Percentiles rank a stretch among this genome's conserved stretches.
These are phyloP conservation scores for Phytophthora sojae DNA, from an alignment of 352 stramenopile genomes.

Conservation along the genomic window DNA sequence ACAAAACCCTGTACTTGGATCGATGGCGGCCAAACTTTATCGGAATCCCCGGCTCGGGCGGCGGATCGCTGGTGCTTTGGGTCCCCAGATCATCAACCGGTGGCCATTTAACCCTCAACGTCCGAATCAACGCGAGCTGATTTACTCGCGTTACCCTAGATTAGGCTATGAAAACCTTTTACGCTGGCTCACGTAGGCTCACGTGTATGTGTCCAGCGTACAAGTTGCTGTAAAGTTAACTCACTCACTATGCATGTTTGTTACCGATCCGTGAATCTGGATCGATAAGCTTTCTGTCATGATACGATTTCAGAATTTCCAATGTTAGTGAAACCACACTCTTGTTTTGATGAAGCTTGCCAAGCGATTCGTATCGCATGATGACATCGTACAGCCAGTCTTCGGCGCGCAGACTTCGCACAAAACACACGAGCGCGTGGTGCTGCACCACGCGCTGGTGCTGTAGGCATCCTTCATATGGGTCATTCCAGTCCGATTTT, in stretches of 20 bases:
- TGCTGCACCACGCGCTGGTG: too few relatives aligned
- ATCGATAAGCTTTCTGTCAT: too few relatives aligned
- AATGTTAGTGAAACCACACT: too few relatives aligned
- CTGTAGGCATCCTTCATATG: too few relatives aligned
- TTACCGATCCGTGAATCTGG: background rate
- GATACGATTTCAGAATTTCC: too few relatives aligned
- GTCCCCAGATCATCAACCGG: constrained; percentile 37
- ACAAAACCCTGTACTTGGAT: constrained; percentile 67
- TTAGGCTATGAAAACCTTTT: background rate
- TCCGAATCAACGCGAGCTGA: constrained; percentile 50
- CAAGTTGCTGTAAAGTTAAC: background rate
- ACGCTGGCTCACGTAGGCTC: background rate
- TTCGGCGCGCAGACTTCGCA: background rate
- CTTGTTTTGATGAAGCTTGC: too few relatives aligned
- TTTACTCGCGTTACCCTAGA: constrained; percentile 24
- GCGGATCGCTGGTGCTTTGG: constrained; percentile 54
- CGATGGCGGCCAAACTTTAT: constrained; percentile 55
- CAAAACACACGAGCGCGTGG: too few relatives aligned
- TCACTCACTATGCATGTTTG: background rate
- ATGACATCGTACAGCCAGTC: background rate
- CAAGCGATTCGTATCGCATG: too few relatives aligned
- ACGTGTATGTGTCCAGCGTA: background rate
- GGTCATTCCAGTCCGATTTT: too few relatives aligned
- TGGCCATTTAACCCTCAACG: constrained; percentile 43
- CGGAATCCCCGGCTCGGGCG: constrained; percentile 31